These are phyloP conservation scores for Rhizopogon sp. DNA, from an alignment of 768 basidiomycete genomes.

Conservation along the genomic window DNA sequence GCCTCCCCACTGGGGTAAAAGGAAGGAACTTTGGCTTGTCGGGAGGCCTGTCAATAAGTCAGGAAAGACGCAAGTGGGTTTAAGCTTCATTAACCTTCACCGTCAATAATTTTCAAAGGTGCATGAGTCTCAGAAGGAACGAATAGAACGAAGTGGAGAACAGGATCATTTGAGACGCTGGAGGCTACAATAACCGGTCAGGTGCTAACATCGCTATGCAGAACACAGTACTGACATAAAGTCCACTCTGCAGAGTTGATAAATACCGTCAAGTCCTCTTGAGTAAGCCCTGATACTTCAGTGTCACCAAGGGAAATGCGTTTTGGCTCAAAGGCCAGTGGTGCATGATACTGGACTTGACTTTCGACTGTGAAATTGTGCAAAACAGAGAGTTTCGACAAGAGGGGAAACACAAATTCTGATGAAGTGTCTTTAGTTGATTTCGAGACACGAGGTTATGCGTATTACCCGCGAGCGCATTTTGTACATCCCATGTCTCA, in stretches of 20 bases:
- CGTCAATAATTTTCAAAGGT: conserved; percentile 64
- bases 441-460: conserved; percentile 10
- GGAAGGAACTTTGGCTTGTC: conserved; percentile 62
- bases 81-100: conserved; percentile 36
- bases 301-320: conserved; percentile 27
- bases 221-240: conserved; percentile 51
- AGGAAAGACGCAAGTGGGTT: conserved; percentile 6
- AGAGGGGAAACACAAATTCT: conserved; percentile 71
- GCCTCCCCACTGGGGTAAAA: conserved; percentile 92
- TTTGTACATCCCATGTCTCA: conserved; percentile 67
- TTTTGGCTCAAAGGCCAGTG: conserved; percentile 72
- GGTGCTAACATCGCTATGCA: background rate
- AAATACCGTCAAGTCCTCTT: conserved; percentile 87
- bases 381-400: conserved; percentile 53
- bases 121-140: conserved; percentile 66
- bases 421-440: conserved; percentile 9
- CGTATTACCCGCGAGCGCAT: conserved; percentile 57
- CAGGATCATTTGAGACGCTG: conserved; percentile 88
- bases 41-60: conserved; percentile 34
- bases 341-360: conserved; percentile 90
- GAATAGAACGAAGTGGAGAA: conserved; percentile 89
- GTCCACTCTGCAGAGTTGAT: conserved; percentile 97
- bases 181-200: conserved; percentile 54
- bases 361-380: conserved; percentile 95
- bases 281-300: conserved; percentile 52